A percentile compares a stretch with the other conserved stretches of the same genome.
phyloP scores from a whole-genome alignment of 2,329 filamentous ascomycete species.

The Pezicula neosporulosa region DNA sequence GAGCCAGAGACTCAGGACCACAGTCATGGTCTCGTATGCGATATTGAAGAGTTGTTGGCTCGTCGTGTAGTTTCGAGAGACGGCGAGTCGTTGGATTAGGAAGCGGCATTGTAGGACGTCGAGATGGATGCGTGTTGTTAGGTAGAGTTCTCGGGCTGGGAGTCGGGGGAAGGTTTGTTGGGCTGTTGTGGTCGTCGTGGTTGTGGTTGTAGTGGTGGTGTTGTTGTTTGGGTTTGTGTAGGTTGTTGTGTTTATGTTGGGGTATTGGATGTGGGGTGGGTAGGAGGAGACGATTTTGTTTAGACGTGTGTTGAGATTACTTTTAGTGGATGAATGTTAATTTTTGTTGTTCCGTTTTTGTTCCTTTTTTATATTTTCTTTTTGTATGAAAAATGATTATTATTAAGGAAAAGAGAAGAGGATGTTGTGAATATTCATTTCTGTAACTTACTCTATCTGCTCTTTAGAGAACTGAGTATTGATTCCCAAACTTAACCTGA shows the following conservation, averaged over 20 bases:
- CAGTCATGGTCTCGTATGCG: conserved; percentile 2
- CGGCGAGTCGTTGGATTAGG: conserved; percentile 1
- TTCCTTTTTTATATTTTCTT: no score
- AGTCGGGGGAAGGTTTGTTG: neutral
- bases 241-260: neutral
- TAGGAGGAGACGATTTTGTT: neutral
- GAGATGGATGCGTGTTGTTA: neutral
- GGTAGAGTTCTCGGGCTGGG: neutral
- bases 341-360: no score
- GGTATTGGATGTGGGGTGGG: neutral
- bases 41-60: conserved; percentile 5
- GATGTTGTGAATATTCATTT: neutral
- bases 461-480: neutral
- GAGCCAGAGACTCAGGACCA: neutral
- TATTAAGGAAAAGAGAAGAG: neutral
- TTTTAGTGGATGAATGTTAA: neutral
- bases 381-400: no score
- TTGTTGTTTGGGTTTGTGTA: no score
- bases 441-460: neutral
- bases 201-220: no score
- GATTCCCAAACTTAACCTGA: conserved; percentile 1
- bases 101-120: conserved; percentile 3
- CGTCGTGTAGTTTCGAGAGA: neutral
- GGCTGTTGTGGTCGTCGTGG: neutral
- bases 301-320: neutral